A percentile compares a stretch with the other conserved stretches of the same genome.
Conservation (phyloP, 305 asterid species). For the Coffea humblotiana region DNA sequence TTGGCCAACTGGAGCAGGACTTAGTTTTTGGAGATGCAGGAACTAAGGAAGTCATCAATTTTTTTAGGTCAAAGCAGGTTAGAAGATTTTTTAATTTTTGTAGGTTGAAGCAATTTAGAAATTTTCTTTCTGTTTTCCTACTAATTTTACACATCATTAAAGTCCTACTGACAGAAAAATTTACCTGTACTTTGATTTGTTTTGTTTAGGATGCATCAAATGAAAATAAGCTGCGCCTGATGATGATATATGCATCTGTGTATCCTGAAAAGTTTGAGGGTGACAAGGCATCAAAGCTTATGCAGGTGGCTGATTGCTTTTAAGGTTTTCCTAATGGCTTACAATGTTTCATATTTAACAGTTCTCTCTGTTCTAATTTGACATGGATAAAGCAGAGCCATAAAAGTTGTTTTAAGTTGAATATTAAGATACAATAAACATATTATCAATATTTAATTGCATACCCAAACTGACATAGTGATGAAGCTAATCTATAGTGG, state of each 20-base stretch:
- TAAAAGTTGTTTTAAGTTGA: neutral
- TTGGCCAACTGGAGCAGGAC: conserved; percentile 98
- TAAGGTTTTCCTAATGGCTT: conserved; percentile 12
- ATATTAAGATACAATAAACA: neutral
- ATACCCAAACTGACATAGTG: neutral
- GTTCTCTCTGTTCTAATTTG: neutral
- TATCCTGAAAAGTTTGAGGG: conserved; percentile 97
- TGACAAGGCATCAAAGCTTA: conserved; percentile 80
- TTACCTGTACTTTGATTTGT: conserved; percentile 20
- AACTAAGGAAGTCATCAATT: conserved; percentile 84
- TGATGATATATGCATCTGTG: conserved; percentile 85
- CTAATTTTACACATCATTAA: conserved; percentile 14
- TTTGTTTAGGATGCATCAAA: conserved; percentile 47
- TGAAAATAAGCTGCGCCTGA: conserved; percentile 81
- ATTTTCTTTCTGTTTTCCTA: conserved; percentile 10
- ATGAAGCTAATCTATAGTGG: neutral
- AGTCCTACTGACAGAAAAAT: conserved; percentile 11
- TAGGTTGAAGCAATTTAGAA: conserved; percentile 63
- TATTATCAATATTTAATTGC: neutral
- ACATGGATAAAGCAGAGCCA: neutral
- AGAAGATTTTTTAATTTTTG: conserved; percentile 35
- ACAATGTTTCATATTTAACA: neutral
- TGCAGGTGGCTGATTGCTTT: conserved; percentile 69
- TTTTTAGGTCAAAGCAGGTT: conserved; percentile 70
- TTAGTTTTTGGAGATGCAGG: conserved; percentile 99